phyloP scores from a whole-genome alignment of 768 basidiomycete species.

The Mycena vitilis region DNA sequence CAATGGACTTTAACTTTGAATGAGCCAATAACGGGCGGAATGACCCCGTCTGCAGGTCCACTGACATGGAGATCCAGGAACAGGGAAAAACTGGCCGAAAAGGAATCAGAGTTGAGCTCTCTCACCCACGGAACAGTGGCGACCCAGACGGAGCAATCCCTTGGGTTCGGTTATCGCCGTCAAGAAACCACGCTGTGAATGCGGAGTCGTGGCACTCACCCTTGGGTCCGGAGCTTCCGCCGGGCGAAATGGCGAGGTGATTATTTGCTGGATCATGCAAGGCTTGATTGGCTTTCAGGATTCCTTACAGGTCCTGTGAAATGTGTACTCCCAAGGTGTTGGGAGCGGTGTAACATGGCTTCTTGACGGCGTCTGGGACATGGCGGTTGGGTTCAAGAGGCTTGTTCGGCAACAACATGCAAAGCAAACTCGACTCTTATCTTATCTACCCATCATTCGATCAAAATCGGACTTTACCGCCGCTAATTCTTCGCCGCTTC shows the following conservation, averaged over 20 bases:
- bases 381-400: background rate
- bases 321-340: background rate
- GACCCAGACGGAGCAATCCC: background rate
- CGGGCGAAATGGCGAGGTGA: constrained; percentile 9
- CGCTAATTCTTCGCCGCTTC: background rate
- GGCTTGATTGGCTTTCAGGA: constrained; percentile 24
- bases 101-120: background rate
- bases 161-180: constrained; percentile 1
- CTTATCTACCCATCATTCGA: background rate
- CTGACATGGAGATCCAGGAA: background rate
- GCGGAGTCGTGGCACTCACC: no score
- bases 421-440: background rate
- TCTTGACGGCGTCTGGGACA: background rate
- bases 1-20: no score
- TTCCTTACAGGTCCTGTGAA: no score
- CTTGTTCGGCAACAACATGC: background rate
- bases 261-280: constrained; percentile 23
- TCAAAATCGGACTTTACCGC: background rate
- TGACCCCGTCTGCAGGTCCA: background rate
- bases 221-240: no score
- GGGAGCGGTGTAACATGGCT: background rate
- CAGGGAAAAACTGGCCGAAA: constrained; percentile 4
- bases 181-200: constrained; percentile 4
- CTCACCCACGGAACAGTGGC: background rate
- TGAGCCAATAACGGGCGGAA: background rate